phyloP scores from a whole-genome alignment of 306 rosid species.

The Lupinus albus region DNA sequence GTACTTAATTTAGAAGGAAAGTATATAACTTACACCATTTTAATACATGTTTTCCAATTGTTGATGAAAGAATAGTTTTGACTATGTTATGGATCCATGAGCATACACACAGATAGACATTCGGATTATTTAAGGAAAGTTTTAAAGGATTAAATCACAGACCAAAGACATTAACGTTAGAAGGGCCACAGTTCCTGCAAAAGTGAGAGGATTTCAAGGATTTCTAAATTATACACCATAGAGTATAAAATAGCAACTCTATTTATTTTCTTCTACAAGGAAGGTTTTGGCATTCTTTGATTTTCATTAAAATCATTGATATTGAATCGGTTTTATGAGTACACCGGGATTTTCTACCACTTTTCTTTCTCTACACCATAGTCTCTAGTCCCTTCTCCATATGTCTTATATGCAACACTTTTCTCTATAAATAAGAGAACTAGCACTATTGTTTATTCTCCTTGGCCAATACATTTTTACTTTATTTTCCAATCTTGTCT shows the following conservation, averaged over 20 bases:
- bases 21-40: too few species aligned
- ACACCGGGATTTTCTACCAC: neutral
- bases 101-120: neutral
- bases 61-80: too few species aligned
- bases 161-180: neutral
- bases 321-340: conserved; percentile 32
- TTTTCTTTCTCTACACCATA: neutral
- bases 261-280: conserved; percentile 29
- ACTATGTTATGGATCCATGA: too few species aligned
- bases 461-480: neutral
- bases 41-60: too few species aligned
- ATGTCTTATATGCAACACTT: conserved; percentile 39
- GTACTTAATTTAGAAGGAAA: too few species aligned
- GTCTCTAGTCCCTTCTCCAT: neutral
- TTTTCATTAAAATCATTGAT: conserved; percentile 34
- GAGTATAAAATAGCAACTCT: conserved; percentile 36
- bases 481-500: conserved; percentile 14
- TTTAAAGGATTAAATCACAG: conserved; percentile 31
- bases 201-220: conserved; percentile 44
- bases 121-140: conserved; percentile 8
- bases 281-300: conserved; percentile 41
- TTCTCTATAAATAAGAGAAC: conserved; percentile 55
- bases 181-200: conserved; percentile 42
- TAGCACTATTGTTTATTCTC: conserved; percentile 27
- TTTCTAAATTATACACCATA: conserved; percentile 16